Conservation (phyloP, 148 eudicot species). For the Tetragonia tetragonoides region DNA sequence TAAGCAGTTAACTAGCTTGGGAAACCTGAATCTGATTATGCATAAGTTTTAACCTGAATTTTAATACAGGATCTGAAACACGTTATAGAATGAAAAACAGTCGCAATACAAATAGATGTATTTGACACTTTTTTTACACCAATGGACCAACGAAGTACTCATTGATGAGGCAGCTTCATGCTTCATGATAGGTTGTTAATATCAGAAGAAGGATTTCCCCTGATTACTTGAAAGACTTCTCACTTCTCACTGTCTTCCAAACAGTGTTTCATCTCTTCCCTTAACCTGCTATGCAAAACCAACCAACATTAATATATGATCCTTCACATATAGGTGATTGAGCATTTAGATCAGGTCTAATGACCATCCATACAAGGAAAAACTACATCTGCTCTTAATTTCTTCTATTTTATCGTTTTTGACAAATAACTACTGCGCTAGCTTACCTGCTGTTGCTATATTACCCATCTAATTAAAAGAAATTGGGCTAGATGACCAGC, state of each 20-base stretch:
- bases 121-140: neutral
- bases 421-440: too few species aligned
- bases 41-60: conserved; percentile 6
- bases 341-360: neutral
- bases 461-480: too few species aligned
- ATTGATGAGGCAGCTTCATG: neutral
- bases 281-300: conserved; percentile 65
- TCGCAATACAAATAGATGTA: conserved; percentile 6
- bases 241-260: conserved; percentile 69
- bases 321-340: neutral
- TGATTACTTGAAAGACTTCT: conserved; percentile 77
- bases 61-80: neutral
- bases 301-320: conserved; percentile 6
- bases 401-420: too few species aligned
- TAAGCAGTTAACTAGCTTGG: too few species aligned
- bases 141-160: neutral
- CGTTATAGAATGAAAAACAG: neutral
- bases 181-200: conserved; percentile 35
- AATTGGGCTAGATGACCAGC: too few species aligned
- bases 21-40: conserved; percentile 5
- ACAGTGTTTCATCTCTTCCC: conserved; percentile 95
- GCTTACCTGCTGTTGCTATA: too few species aligned
- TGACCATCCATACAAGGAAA: neutral
- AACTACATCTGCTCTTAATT: neutral
- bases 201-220: conserved; percentile 81